These are phyloP conservation scores for Fusarium sp. DNA, from an alignment of 2,329 filamentous ascomycete genomes.

Conservation along the genomic window DNA sequence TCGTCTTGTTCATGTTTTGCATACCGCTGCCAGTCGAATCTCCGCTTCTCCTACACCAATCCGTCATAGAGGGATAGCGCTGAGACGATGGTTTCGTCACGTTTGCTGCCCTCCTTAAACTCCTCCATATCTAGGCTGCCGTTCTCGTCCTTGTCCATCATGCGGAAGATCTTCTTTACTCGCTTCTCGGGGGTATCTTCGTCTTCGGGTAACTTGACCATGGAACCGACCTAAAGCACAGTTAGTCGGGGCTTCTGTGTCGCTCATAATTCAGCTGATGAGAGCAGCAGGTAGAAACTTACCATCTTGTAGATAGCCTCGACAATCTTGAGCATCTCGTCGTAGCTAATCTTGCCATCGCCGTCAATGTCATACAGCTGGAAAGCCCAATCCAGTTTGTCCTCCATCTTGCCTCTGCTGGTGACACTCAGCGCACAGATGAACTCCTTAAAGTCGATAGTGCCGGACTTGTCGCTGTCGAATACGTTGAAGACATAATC, in stretches of 20 bases:
- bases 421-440: slow-evolving; percentile 98
- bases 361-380: slow-evolving; percentile 99
- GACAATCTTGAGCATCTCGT: slow-evolving; percentile 98
- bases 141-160: slow-evolving; percentile 99
- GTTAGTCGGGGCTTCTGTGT: slow-evolving; percentile 13
- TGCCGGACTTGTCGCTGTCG: slow-evolving; percentile 95
- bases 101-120: slow-evolving; percentile 99
- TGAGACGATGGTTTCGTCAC: slow-evolving; percentile 98
- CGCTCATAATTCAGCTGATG: not conserved
- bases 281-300: slow-evolving; percentile 30
- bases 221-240: slow-evolving; percentile 82
- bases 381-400: slow-evolving; percentile 99
- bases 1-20: slow-evolving; percentile 3
- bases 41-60: slow-evolving; percentile 70
- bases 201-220: slow-evolving; percentile 98
- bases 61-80: slow-evolving; percentile 96
- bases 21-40: not conserved
- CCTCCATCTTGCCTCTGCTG: slow-evolving; percentile 97
- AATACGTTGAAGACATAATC: slow-evolving; percentile 99
- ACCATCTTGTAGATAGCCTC: slow-evolving; percentile 99
- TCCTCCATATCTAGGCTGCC: slow-evolving; percentile 96
- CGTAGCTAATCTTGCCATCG: slow-evolving; percentile 98
- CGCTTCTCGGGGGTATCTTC: slow-evolving; percentile 99
- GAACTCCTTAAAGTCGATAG: slow-evolving; percentile 99
- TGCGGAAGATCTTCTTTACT: slow-evolving; percentile 96